Conservation (phyloP, 768 basidiomycete genomes). For the Auriscalpium vulgare region DNA sequence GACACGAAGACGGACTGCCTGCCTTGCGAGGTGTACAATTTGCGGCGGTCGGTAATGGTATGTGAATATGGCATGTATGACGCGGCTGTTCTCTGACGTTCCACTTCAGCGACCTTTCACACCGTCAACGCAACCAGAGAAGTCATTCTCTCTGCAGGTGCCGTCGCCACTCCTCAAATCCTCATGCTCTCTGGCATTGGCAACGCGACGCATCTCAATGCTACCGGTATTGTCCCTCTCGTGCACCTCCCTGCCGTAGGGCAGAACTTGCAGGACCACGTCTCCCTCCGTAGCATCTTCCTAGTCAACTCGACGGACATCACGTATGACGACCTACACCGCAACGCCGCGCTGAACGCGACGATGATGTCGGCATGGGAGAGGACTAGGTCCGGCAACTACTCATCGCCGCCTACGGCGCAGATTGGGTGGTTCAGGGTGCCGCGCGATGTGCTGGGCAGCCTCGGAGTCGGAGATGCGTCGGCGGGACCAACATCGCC, state of each 20-base stretch:
- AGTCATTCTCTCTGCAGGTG: conserved; percentile 2
- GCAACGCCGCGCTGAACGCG: neutral
- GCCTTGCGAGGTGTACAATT: conserved; percentile 1
- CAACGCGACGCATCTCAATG: neutral
- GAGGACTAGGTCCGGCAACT: neutral
- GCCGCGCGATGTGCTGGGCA: neutral
- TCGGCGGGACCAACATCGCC: neutral
- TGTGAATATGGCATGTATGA: neutral
- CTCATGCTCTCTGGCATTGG: conserved; percentile 2
- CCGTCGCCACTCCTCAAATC: neutral
- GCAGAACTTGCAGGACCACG: conserved; percentile 1
- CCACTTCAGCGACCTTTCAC: neutral
- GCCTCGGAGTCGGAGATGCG: neutral
- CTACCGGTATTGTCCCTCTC: neutral
- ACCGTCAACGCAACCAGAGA: neutral
- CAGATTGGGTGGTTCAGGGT: conserved; percentile 1
- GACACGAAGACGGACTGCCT: neutral
- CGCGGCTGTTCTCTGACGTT: neutral
- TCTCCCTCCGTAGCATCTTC: neutral
- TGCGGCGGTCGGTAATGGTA: neutral
- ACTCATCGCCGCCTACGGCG: neutral
- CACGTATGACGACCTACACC: neutral
- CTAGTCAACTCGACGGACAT: neutral
- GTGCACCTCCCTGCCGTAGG: neutral
- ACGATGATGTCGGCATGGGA: neutral